Evolutionary conservation across 805 yeast species (phyloP).

Genomic region (Saccharomycopsis vini): DNA sequence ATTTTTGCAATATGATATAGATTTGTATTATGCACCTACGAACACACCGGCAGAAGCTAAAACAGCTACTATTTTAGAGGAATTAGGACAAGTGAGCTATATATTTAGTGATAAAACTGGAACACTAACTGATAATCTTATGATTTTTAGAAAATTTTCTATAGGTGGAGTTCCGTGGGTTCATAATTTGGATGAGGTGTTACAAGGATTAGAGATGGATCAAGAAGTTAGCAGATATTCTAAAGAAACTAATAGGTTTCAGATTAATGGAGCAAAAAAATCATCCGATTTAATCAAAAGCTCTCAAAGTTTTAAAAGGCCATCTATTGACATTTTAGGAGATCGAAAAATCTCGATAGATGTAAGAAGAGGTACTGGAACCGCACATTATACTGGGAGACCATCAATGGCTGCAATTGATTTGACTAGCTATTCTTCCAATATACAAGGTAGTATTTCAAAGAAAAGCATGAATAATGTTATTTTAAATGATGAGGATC

Average conservation of each 20-base stretch:
- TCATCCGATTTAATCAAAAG: background rate
- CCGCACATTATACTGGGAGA: conserved; percentile 38
- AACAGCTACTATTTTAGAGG: conserved; percentile 92
- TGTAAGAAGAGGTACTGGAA: conserved; percentile 32
- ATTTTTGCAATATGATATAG: conserved; percentile 81
- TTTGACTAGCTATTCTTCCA: background rate
- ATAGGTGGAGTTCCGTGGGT: conserved; percentile 86
- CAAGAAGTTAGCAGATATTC: background rate
- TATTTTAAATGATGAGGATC: background rate
- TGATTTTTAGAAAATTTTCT: conserved; percentile 85
- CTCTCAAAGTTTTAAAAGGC: background rate
- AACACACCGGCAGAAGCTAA: conserved; percentile 92
- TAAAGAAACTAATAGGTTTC: too few relatives aligned
- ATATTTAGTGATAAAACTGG: conserved; percentile 96
- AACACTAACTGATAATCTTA: conserved; percentile 86
- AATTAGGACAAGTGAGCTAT: conserved; percentile 92
- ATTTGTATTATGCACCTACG: conserved; percentile 79
- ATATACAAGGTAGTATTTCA: background rate
- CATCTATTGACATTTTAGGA: background rate
- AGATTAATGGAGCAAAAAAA: background rate
- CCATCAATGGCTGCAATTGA: conserved; percentile 47
- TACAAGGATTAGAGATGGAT: conserved; percentile 23
- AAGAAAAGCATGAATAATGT: background rate
- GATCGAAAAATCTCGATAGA: conserved; percentile 24
- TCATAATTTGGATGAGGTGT: conserved; percentile 56